Base-by-base conservation (phyloP, 164 flowering plant genomes). In the Hamamelis virginiana region DNA sequence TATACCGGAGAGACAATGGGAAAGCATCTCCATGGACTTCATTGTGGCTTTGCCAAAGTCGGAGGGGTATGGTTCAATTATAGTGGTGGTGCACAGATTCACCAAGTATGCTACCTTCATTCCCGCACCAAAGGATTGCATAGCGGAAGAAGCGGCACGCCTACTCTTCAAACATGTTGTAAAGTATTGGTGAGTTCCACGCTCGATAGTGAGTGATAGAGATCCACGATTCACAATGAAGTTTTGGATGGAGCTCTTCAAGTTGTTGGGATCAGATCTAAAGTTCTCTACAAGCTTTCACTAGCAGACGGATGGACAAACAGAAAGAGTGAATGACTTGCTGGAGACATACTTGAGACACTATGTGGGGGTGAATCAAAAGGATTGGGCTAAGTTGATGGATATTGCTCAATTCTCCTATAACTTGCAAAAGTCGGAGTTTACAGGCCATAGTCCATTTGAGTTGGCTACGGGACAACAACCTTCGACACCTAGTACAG, bases 51-150 rank as follows among this genome's bases (percentile, higher is more conserved):
- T 69, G 9, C 60, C 59, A 8, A 69, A 48, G 25, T 50, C 33
- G 0, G 11, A 61, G 1, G 50, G 51, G 1, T 62, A 1, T 1
- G 12, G 26, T 0, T 16, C 59, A 3, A 11, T 51, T 21, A 33
- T 53, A 9, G 48, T 66, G 3, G 21, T 66, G 27, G 59, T 66
- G 16, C 50, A 66, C 1, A 1, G 33, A 14, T 55, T 66, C 18
- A 28, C 48, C 38, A 69, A 71, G 69, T 71, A 71, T 46, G 56
- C 56, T 0, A 55, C 64, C 11, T 64, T 68, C 55, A 57, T 58
- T 9, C 25, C 65, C 1, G 22, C 47, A 0, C 26, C 48, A 19
- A 10, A 9, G 1, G 47, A 62, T 1, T 38, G 65, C 44, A 62
- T 23, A 9, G 25, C 25, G 8, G 22, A 41, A 11, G 14, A 41